Conservation (phyloP, 768 basidiomycete genomes). For the Leucogyrophana mollusca region DNA sequence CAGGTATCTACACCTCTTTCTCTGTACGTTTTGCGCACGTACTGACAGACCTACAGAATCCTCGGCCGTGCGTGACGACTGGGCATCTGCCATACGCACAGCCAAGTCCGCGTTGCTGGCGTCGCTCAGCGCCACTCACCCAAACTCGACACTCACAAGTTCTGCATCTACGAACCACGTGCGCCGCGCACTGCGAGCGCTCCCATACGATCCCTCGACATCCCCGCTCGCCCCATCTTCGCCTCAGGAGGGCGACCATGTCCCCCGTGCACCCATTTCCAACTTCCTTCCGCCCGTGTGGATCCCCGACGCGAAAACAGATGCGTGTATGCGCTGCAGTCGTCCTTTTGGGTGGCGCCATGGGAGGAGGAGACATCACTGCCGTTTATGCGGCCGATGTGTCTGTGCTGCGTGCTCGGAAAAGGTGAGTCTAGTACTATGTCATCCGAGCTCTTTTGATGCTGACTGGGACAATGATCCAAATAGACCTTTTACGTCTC, state of each 20-base stretch:
- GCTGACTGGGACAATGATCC: slow-evolving; percentile 6
- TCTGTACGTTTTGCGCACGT: too few relatives aligned
- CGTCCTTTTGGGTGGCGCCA: slow-evolving; percentile 70
- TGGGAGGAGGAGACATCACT: slow-evolving; percentile 62
- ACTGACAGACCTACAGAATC: too few relatives aligned
- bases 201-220: slow-evolving; percentile 88
- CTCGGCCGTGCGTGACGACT: too few relatives aligned
- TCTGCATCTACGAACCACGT: slow-evolving; percentile 76
- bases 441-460: neutral
- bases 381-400: slow-evolving; percentile 80
- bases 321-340: slow-evolving; percentile 83
- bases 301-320: slow-evolving; percentile 87
- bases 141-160: slow-evolving; percentile 79
- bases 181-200: slow-evolving; percentile 70
- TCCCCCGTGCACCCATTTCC: slow-evolving; percentile 26
- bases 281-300: slow-evolving; percentile 89
- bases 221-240: too few relatives aligned
- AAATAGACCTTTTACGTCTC: slow-evolving; percentile 80
- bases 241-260: too few relatives aligned
- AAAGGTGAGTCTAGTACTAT: slow-evolving; percentile 45
- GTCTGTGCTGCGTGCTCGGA: slow-evolving; percentile 85
- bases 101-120: slow-evolving; percentile 72
- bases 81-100: slow-evolving; percentile 64
- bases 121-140: slow-evolving; percentile 67
- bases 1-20: slow-evolving; percentile 42